Conservation (phyloP, 345 rosid genomes). For the Tarenaya hassleriana region DNA sequence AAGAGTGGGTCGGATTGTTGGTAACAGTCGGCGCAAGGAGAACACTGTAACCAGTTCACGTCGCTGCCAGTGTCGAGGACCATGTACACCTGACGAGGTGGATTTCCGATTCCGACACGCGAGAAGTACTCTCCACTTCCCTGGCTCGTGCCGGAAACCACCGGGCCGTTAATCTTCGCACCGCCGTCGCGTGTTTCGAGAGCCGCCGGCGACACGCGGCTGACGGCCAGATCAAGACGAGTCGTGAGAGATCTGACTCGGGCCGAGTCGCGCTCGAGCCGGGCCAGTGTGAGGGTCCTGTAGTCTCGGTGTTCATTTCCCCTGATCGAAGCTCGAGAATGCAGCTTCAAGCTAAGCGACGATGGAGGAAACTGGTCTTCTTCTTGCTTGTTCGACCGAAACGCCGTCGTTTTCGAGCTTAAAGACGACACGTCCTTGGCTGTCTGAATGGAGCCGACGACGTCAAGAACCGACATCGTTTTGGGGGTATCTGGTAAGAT, state of each 20-base stretch:
- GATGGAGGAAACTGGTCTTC: slow-evolving; percentile 23
- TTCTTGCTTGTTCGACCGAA: slow-evolving; percentile 19
- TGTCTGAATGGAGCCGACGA: slow-evolving; percentile 34
- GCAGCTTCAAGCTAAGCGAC: slow-evolving; percentile 40
- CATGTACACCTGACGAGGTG: slow-evolving; percentile 60
- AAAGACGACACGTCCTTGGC: slow-evolving; percentile 24
- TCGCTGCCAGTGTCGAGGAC: slow-evolving; percentile 89
- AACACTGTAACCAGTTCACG: slow-evolving; percentile 83
- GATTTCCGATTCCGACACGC: slow-evolving; percentile 72
- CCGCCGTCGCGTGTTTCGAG: slow-evolving; percentile 35
- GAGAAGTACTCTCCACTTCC: slow-evolving; percentile 98
- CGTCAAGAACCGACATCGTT: slow-evolving; percentile 35
- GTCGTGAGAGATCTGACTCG: slow-evolving; percentile 50
- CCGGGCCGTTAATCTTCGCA: slow-evolving; percentile 37
- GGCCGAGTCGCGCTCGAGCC: slow-evolving; percentile 66
- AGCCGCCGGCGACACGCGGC: slow-evolving; percentile 37
- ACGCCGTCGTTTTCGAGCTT: slow-evolving; percentile 19
- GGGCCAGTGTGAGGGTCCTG: slow-evolving; percentile 50
- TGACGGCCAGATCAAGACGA: slow-evolving; percentile 47
- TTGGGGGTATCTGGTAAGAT: slow-evolving; percentile 14
- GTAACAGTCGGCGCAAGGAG: slow-evolving; percentile 87
- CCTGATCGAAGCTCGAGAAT: slow-evolving; percentile 39
- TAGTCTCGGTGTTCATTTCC: slow-evolving; percentile 43
- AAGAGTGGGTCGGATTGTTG: slow-evolving; percentile 82
- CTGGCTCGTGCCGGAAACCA: slow-evolving; percentile 70